Evolutionary conservation across 2,329 filamentous ascomycete genomes (phyloP).

Genomic region (Exserohilum turcica): DNA sequence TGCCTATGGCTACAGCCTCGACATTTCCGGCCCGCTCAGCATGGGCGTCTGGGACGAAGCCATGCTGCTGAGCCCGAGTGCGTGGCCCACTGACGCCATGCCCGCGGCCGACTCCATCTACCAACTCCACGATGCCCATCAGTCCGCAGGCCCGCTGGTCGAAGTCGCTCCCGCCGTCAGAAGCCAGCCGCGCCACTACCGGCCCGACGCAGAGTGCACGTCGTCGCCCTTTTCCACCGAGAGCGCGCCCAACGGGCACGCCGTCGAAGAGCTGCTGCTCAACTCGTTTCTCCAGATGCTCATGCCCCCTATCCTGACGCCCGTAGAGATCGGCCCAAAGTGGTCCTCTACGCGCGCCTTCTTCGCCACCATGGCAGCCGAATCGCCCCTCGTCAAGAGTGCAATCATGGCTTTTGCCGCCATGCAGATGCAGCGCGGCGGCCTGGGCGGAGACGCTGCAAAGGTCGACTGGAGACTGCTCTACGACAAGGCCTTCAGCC

Average conservation of each 20-base stretch:
- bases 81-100: conserved; percentile 35
- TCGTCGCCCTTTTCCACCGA: conserved; percentile 41
- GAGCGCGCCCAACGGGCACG: conserved; percentile 19
- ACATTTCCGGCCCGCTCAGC: conserved; percentile 35
- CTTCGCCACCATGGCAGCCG: conserved; percentile 55
- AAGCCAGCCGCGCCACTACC: conserved; percentile 20
- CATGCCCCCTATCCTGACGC: conserved; percentile 59
- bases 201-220: conserved; percentile 29
- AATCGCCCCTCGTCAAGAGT: conserved; percentile 55
- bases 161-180: conserved; percentile 11
- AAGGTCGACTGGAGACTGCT: conserved; percentile 40
- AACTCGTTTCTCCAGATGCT: conserved; percentile 57
- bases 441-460: conserved; percentile 40
- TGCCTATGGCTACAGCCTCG: conserved; percentile 29
- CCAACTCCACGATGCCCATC: conserved; percentile 23
- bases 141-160: conserved; percentile 17
- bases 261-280: conserved; percentile 50
- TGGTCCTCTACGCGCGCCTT: conserved; percentile 58
- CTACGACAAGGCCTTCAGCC: conserved; percentile 38
- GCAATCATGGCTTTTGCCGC: conserved; percentile 60
- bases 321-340: conserved; percentile 58
- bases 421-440: conserved; percentile 47
- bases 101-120: conserved; percentile 24
- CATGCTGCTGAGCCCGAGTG: conserved; percentile 39
- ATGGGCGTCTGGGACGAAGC: conserved; percentile 40